phyloP scores from a whole-genome alignment of 108 stramenopile species.

The Cylindrotheca closterium region DNA sequence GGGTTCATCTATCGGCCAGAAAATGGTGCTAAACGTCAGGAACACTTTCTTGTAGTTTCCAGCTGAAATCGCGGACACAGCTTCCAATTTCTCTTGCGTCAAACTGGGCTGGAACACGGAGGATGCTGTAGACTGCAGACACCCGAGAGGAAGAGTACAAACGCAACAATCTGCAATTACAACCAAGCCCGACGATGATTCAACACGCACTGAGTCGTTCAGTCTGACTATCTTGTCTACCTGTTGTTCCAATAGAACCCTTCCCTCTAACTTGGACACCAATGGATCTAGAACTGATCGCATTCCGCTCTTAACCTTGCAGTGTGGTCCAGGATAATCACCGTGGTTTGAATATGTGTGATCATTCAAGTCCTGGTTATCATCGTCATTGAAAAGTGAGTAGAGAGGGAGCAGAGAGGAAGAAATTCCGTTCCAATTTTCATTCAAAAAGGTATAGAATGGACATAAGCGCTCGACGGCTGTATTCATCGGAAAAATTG shows the following conservation, averaged over 20 bases:
- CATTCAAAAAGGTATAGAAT: conserved; percentile 17
- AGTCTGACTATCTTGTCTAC: conserved; percentile 7
- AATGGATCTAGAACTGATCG: conserved; percentile 36
- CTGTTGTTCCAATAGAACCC: not conserved
- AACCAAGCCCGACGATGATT: conserved; percentile 26
- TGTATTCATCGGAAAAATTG: not conserved
- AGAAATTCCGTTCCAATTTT: conserved; percentile 47
- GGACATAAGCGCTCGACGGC: conserved; percentile 11
- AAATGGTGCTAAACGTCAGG: conserved; percentile 54
- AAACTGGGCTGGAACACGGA: conserved; percentile 36
- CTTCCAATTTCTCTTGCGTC: conserved; percentile 35
- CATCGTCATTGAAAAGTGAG: not conserved
- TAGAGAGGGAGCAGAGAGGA: conserved; percentile 28
- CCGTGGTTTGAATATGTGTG: conserved; percentile 34
- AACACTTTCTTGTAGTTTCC: conserved; percentile 67
- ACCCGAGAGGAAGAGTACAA: conserved; percentile 48
- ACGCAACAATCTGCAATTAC: conserved; percentile 47
- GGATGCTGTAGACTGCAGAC: conserved; percentile 20
- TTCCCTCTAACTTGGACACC: not conserved
- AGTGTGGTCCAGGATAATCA: conserved; percentile 57
- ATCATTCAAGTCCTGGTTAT: conserved; percentile 4
- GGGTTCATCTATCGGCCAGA: conserved; percentile 47
- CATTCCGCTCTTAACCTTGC: conserved; percentile 53
- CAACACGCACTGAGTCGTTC: conserved; percentile 18
- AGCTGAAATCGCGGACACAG: conserved; percentile 30